These are phyloP conservation scores for Neurospora hispaniola DNA, from an alignment of 495 filamentous ascomycete genomes.

Conservation along the genomic window DNA sequence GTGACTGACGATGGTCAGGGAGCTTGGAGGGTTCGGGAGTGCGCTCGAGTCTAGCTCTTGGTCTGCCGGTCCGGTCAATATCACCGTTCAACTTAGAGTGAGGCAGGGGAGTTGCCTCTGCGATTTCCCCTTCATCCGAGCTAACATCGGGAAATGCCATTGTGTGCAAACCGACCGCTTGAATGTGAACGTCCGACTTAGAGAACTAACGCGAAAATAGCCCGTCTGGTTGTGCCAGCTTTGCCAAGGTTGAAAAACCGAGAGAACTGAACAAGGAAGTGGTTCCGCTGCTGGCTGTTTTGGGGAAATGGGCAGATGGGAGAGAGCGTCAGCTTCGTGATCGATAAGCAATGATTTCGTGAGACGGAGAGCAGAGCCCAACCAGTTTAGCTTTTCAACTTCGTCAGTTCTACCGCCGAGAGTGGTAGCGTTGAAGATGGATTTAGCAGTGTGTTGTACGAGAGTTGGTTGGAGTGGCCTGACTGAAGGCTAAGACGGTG, in stretches of 20 bases:
- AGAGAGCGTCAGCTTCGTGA: not conserved
- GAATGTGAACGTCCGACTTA: not conserved
- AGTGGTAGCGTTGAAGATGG: not conserved
- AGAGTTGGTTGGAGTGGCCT: not conserved
- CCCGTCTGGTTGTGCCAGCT: not conserved
- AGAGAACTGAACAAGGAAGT: not conserved
- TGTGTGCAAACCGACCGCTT: slow-evolving; percentile 14
- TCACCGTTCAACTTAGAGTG: slow-evolving; percentile 39
- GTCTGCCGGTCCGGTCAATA: slow-evolving; percentile 60
- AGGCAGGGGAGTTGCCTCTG: slow-evolving; percentile 55
- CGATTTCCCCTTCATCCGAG: slow-evolving; percentile 79
- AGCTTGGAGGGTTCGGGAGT: slow-evolving; percentile 66
- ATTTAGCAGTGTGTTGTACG: not conserved
- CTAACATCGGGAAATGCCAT: slow-evolving; percentile 42
- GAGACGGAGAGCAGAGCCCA: slow-evolving; percentile 14
- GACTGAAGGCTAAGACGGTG: not conserved
- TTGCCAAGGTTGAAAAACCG: not conserved
- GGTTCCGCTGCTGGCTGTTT: not conserved
- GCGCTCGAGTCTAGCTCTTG: slow-evolving; percentile 62
- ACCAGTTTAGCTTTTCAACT: slow-evolving; percentile 10
- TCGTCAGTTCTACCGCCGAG: not conserved
- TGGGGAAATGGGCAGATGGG: not conserved
- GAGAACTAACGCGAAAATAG: not conserved
- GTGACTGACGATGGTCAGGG: slow-evolving; percentile 43
- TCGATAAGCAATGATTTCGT: not conserved